Evolutionary conservation across 805 yeast species (phyloP), one percentile per base, ranked within the genome.

Genomic region (Ogataea paraovalis): DNA sequence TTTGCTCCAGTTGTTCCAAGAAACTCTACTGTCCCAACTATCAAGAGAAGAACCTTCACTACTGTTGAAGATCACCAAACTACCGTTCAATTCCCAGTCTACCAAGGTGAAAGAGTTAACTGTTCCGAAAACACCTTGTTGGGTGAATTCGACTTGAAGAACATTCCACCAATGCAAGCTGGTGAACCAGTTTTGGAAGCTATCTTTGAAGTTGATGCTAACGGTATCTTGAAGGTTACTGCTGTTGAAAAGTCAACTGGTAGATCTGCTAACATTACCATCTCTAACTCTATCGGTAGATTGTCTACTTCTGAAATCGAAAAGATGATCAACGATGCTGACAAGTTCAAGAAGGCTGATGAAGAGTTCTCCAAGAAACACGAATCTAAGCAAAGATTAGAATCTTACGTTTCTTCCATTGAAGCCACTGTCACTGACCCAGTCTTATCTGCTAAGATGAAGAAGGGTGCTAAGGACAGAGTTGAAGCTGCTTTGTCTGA

Each of bases 101-200:
- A 86, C 84, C 97, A 92, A 82, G 99, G 99, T 85, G 99, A 92
- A 83, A 94, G 99, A 82, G 96, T 92, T 67, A 87, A 90, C 90
- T 90, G 96, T 75, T 77, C 85, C 69, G 98, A 92, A 80, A 92
- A 92, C 89, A 88, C 96, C 70, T 80, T 85, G 68, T 85, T 92
- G 72, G 99, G 98, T 80, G 96, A 92, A 83, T 92, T 92, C 76
- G 97, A 92, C 81, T 85, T 92, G 72, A 87, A 89, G 76, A 95
- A 94, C 72, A 87, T 92, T 67, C 98, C 99, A 72, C 97, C 97
- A 72, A 82, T 94, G 78, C 88, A 89, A 75, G 96, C 97, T 78
- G 98, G 98, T 77, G 97, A 90, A 75, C 98, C 99, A 73, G 97
- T 89, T 72, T 85, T 92, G 70, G 98, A 92, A 82, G 97, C 96